phyloP scores from a whole-genome alignment of 345 rosid species.

The Balakata baccata region DNA sequence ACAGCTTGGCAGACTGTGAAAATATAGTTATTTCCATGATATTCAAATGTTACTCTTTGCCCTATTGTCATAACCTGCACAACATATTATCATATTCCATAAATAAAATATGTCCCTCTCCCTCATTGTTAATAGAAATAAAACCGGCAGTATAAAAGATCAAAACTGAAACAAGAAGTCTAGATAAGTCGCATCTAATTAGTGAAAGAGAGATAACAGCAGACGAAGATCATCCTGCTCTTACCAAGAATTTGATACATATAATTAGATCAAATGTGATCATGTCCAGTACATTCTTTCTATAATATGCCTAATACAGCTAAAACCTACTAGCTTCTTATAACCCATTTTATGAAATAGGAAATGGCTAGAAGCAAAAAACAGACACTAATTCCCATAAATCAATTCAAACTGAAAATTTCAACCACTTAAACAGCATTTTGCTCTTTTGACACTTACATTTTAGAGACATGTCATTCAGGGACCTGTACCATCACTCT shows the following conservation, averaged over 20 bases:
- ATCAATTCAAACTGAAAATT: background rate
- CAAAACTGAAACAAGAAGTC: too few relatives aligned
- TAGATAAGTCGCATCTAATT: too few relatives aligned
- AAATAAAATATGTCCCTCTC: too few relatives aligned
- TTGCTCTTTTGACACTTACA: background rate
- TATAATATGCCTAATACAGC: too few relatives aligned
- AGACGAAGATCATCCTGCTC: too few relatives aligned
- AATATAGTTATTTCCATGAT: constrained; percentile 85
- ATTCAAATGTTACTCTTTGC: constrained; percentile 81
- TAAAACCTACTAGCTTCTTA: background rate
- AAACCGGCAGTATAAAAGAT: too few relatives aligned
- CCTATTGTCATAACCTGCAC: constrained; percentile 88
- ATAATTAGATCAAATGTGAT: too few relatives aligned
- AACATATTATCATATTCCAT: constrained; percentile 3
- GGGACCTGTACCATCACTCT: background rate
- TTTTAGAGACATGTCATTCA: too few relatives aligned
- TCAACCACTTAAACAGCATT: background rate
- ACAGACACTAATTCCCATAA: background rate
- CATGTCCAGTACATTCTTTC: too few relatives aligned
- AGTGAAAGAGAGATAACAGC: too few relatives aligned
- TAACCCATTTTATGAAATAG: background rate
- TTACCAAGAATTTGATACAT: too few relatives aligned
- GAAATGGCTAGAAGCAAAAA: background rate
- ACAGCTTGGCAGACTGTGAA: constrained; percentile 77
- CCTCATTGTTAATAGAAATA: too few relatives aligned